These are phyloP conservation scores for Fusarium setosum DNA, from an alignment of 2,329 filamentous ascomycete genomes.

Conservation along the genomic window DNA sequence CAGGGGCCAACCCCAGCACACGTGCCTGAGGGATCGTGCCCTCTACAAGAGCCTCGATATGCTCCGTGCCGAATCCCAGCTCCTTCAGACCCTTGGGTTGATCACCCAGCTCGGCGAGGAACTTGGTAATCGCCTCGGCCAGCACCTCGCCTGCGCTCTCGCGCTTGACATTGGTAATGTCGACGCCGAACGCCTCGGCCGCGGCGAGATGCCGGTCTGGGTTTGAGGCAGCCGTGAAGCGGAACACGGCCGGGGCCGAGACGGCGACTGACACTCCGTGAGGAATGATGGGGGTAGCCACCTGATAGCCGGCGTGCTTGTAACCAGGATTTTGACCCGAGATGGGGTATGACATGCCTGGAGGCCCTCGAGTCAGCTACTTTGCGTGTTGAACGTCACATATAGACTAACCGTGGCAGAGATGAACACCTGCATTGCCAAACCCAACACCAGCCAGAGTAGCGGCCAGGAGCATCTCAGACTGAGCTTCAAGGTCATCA, in stretches of 20 bases:
- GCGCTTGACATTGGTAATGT: constrained; percentile 86
- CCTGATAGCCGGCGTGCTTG: constrained; percentile 86
- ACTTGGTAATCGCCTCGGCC: constrained; percentile 82
- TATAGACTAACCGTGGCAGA: constrained; percentile 65
- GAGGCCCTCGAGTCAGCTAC: constrained; percentile 12
- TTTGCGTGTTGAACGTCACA: background rate
- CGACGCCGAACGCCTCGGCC: constrained; percentile 90
- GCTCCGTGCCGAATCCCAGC: constrained; percentile 79
- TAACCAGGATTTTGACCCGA: constrained; percentile 94
- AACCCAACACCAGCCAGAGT: constrained; percentile 96
- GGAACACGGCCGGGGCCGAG: constrained; percentile 92
- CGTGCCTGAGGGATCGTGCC: constrained; percentile 93
- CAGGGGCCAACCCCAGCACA: constrained; percentile 92
- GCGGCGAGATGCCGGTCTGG: constrained; percentile 91
- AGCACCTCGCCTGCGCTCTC: constrained; percentile 92
- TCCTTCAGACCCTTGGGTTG: constrained; percentile 89
- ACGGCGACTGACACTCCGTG: constrained; percentile 97
- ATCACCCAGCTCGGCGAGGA: constrained; percentile 85
- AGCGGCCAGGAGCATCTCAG: constrained; percentile 93
- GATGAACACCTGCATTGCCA: constrained; percentile 95
- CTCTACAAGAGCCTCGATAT: constrained; percentile 88
- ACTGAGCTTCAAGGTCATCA: constrained; percentile 92
- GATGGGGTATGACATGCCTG: constrained; percentile 96
- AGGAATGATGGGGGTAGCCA: constrained; percentile 84
- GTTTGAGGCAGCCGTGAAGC: constrained; percentile 90